Percentiles rank a stretch among this genome's conserved stretches.
These are phyloP conservation scores for Elsinoe australis DNA, from an alignment of 2,329 filamentous ascomycete genomes.

Conservation along the genomic window DNA sequence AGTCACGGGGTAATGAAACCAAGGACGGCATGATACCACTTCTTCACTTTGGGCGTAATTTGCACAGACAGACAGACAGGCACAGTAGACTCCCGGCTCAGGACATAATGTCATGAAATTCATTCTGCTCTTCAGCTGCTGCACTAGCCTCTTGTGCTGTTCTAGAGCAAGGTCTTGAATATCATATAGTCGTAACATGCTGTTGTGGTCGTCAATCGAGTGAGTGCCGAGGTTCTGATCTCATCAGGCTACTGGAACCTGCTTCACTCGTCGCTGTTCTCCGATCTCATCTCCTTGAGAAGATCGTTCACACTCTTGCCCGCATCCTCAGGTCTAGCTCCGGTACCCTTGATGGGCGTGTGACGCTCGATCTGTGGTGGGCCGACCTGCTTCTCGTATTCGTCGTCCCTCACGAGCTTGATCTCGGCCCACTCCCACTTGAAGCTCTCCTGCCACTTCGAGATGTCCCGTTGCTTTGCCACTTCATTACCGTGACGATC, in stretches of 20 bases:
- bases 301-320: constrained; percentile 14
- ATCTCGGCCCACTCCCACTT: constrained; percentile 12
- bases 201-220: no score
- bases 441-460: constrained; percentile 11
- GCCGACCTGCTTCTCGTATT: constrained; percentile 9
- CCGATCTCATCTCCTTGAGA: constrained; percentile 5
- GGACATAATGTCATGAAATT: not conserved
- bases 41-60: constrained; percentile 2
- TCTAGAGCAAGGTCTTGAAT: not conserved
- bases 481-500: constrained; percentile 12
- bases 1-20: constrained; percentile 10
- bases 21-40: constrained; percentile 16
- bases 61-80: constrained; percentile 3
- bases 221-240: no score
- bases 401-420: constrained; percentile 1
- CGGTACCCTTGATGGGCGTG: not conserved
- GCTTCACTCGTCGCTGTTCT: not conserved
- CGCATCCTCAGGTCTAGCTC: not conserved
- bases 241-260: not conserved
- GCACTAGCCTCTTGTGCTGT: not conserved
- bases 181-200: not conserved
- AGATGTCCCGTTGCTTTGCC: not conserved
- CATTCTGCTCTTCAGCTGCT: not conserved
- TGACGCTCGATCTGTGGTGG: constrained; percentile 3
- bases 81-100: constrained; percentile 11